A percentile compares a stretch with the other conserved stretches of the same genome.
phyloP scores from a whole-genome alignment of 305 asterid species.

The Withania somnifera region DNA sequence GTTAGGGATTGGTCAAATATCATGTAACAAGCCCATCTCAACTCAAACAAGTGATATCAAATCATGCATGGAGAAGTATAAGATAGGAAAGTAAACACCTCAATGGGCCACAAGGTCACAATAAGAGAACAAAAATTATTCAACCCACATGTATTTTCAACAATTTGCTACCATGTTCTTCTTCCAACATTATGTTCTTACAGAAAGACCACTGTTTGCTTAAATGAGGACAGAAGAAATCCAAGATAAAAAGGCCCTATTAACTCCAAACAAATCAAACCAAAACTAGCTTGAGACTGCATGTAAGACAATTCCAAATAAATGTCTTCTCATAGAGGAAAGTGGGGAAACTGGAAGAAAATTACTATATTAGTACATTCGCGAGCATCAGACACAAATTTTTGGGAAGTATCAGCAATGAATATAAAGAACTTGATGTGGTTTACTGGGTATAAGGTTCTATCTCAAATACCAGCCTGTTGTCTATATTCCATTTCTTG shows the following conservation, averaged over 20 bases:
- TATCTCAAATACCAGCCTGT: neutral
- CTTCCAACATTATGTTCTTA: neutral
- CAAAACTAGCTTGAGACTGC: neutral
- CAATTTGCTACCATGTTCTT: neutral
- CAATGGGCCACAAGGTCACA: neutral
- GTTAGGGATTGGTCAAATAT: neutral
- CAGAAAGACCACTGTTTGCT: neutral
- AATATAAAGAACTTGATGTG: neutral
- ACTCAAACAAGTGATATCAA: neutral
- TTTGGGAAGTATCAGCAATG: neutral
- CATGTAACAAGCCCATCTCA: neutral
- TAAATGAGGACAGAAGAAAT: neutral
- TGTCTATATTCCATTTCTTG: neutral
- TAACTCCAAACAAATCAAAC: neutral
- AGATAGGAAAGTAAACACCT: neutral
- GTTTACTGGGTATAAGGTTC: neutral
- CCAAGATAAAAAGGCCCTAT: neutral
- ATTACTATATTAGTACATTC: neutral
- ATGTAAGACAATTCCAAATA: neutral
- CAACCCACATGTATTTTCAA: neutral
- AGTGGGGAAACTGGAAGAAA: neutral
- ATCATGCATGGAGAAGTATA: neutral
- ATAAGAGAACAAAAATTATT: neutral
- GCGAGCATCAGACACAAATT: too few species aligned
- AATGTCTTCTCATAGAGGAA: neutral